phyloP scores from a whole-genome alignment of 2,329 filamentous ascomycete genomes.

The Pseudocercospora vitis region DNA sequence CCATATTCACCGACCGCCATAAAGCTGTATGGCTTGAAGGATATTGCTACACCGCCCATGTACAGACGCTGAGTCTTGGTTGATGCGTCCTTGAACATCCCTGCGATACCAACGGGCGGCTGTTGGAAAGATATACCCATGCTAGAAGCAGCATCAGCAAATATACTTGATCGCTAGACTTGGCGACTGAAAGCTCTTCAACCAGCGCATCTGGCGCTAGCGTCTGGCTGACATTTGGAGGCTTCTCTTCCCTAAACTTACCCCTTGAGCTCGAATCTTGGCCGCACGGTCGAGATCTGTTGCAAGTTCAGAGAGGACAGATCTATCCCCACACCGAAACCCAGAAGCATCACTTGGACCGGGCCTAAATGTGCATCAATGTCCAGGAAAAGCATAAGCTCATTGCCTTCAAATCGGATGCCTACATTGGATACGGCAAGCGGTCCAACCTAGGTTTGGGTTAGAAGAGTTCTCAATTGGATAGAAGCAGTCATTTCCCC shows the following conservation, averaged over 20 bases:
- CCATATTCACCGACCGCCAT: constrained; percentile 17
- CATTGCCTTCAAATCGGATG: constrained; percentile 5
- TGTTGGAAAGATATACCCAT: constrained; percentile 13
- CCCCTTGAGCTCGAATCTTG: constrained; percentile 7
- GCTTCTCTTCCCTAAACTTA: too few relatives aligned
- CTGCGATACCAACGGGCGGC: constrained; percentile 9
- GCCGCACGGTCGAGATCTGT: background rate
- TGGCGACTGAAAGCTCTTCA: too few relatives aligned
- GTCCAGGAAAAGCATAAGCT: constrained; percentile 4
- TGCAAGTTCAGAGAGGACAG: background rate
- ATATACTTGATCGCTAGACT: too few relatives aligned
- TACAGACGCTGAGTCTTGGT: background rate
- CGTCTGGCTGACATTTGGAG: too few relatives aligned
- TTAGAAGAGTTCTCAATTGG: too few relatives aligned
- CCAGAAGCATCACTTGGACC: constrained; percentile 6
- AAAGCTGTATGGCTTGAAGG: constrained; percentile 13
- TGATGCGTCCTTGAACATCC: constrained; percentile 8
- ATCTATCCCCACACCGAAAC: constrained; percentile 8
- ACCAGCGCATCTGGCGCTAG: too few relatives aligned
- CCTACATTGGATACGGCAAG: constrained; percentile 7
- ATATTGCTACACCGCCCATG: constrained; percentile 9
- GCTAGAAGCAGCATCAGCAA: too few relatives aligned
- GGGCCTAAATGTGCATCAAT: constrained; percentile 6
- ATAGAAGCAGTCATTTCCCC: too few relatives aligned
- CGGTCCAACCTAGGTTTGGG: too few relatives aligned